Evolutionary conservation across 495 filamentous ascomycete species (phyloP).

Genomic region (Tuber melanosporum): DNA sequence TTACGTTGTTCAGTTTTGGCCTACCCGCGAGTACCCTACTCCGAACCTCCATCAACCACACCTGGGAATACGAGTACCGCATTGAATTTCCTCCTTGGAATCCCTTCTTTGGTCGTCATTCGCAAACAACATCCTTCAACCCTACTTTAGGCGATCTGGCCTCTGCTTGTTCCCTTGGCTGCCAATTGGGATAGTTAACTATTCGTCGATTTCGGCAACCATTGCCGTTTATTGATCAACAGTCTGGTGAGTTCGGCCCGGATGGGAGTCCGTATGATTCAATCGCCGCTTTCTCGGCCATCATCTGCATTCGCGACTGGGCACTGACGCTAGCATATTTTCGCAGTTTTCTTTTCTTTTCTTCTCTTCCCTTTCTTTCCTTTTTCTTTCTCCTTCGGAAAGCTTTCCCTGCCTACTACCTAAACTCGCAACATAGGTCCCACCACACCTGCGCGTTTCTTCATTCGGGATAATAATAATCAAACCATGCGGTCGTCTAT

Average conservation of each 20-base stretch:
- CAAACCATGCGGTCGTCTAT: conserved; percentile 41
- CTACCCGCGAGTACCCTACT: neutral
- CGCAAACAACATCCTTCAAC: conserved; percentile 1
- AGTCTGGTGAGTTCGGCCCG: conserved; percentile 5
- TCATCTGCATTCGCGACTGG: neutral
- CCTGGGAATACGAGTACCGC: neutral
- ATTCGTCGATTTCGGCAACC: neutral
- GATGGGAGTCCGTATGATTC: conserved; percentile 6
- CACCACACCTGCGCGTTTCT: neutral
- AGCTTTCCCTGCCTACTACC: neutral
- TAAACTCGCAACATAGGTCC: neutral
- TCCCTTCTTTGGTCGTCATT: neutral
- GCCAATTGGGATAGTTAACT: conserved; percentile 1
- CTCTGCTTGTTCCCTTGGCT: neutral
- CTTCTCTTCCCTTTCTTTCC: neutral
- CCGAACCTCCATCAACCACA: conserved; percentile 2
- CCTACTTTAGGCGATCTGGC: neutral
- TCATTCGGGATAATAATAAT: conserved; percentile 1
- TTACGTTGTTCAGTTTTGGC: neutral
- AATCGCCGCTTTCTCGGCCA: neutral
- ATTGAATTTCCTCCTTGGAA: neutral
- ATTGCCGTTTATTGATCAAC: conserved; percentile 2
- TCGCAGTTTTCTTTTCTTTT: neutral
- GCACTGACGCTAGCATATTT: neutral
- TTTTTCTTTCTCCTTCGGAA: neutral